A percentile compares a stretch with the other conserved stretches of the same genome.
Evolutionary conservation across 768 basidiomycete genomes (phyloP).

Genomic region (Boletus sp.): DNA sequence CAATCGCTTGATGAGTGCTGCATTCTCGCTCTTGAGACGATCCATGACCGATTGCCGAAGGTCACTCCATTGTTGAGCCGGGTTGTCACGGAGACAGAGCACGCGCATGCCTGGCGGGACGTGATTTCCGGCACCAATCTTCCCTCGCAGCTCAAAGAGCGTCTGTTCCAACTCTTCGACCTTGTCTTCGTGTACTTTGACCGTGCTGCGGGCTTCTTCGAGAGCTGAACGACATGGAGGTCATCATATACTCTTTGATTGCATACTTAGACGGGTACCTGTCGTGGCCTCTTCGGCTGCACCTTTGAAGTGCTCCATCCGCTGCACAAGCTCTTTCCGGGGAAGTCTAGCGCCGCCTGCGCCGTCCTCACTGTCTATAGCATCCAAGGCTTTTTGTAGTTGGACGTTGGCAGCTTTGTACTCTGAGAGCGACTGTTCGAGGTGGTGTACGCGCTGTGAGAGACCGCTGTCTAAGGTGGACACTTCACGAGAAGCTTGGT

Average conservation of each 20-base stretch:
- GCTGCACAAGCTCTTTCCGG: conserved; percentile 40
- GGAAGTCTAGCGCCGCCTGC: conserved; percentile 20
- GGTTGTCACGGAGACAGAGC: conserved; percentile 72
- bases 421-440: conserved; percentile 53
- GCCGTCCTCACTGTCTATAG: conserved; percentile 36
- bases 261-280: conserved; percentile 31
- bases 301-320: conserved; percentile 38
- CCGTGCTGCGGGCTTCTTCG: conserved; percentile 35
- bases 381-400: conserved; percentile 50
- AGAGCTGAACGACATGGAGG: conserved; percentile 38
- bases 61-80: conserved; percentile 80
- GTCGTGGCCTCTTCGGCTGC: conserved; percentile 38
- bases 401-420: conserved; percentile 50
- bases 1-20: conserved; percentile 69
- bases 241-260: background rate
- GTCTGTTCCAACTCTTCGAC: conserved; percentile 76
- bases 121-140: conserved; percentile 73
- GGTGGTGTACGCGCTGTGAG: conserved; percentile 47
- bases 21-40: conserved; percentile 77
- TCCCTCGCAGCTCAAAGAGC: conserved; percentile 74
- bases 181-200: conserved; percentile 43
- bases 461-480: conserved; percentile 32
- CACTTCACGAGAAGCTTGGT: conserved; percentile 36
- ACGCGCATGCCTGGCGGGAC: conserved; percentile 71
- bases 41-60: conserved; percentile 74